Evolutionary conservation across 2,329 filamentous ascomycete genomes (phyloP).

Genomic region (Ambrosiella cleistominuta): DNA sequence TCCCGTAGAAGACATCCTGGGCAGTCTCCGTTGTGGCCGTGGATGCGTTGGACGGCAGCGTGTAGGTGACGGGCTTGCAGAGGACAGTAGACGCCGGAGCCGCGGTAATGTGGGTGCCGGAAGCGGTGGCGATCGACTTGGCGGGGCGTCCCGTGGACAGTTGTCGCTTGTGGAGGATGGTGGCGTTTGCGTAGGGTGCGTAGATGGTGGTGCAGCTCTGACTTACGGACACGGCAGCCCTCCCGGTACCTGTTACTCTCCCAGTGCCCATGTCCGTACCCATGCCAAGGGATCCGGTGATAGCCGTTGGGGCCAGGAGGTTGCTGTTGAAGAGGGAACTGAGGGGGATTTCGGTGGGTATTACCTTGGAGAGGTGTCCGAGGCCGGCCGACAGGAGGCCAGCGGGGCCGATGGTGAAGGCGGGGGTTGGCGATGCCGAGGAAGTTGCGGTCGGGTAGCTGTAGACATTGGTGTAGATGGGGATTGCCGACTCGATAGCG

Average conservation of each 20-base stretch:
- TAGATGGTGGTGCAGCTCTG: slow-evolving; percentile 10
- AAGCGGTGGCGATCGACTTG: slow-evolving; percentile 1
- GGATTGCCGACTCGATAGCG: slow-evolving; percentile 1
- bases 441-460: neutral
- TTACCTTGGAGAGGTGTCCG: neutral
- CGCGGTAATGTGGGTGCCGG: slow-evolving; percentile 3
- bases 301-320: neutral
- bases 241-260: neutral
- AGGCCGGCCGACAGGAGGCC: neutral
- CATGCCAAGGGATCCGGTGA: neutral
- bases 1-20: slow-evolving; percentile 4
- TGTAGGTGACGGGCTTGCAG: neutral
- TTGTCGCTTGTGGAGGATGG: neutral
- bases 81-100: slow-evolving; percentile 5
- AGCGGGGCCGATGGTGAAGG: neutral
- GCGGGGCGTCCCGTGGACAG: neutral
- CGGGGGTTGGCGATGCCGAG: neutral
- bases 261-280: neutral
- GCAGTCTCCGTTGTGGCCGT: slow-evolving; percentile 1
- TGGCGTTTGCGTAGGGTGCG: slow-evolving; percentile 9
- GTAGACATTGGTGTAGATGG: slow-evolving; percentile 4
- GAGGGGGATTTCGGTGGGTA: neutral
- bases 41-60: neutral
- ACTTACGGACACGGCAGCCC: neutral
- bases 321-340: neutral